phyloP scores from a whole-genome alignment of 2,329 filamentous ascomycete species.

The Cryphonectria nitschkei region DNA sequence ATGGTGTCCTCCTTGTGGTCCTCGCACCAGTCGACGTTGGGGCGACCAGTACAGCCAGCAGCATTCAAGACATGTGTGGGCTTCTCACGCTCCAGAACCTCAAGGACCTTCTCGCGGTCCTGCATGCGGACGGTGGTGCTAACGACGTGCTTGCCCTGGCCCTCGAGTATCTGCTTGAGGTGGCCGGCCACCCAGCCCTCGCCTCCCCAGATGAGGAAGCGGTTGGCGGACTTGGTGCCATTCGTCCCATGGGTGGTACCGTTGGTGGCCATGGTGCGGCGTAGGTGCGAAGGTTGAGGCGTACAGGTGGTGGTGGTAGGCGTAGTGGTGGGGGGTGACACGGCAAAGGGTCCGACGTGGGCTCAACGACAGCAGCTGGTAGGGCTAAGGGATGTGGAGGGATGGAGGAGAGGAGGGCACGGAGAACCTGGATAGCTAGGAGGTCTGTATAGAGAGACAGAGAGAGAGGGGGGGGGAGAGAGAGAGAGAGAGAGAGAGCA shows the following conservation, averaged over 20 bases:
- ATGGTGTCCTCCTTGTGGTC: constrained; percentile 70
- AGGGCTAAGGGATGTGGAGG: background rate
- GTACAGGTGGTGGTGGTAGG: background rate
- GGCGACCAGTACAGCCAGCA: constrained; percentile 67
- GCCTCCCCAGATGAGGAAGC: constrained; percentile 68
- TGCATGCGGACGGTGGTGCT: constrained; percentile 69
- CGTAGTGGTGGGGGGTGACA: background rate
- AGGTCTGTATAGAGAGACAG: background rate
- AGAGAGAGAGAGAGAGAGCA: background rate
- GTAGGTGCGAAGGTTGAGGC: background rate
- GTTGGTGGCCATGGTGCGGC: constrained; percentile 31
- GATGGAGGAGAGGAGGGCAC: background rate
- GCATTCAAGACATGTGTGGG: constrained; percentile 70
- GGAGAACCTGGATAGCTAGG: background rate
- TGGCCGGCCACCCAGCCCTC: constrained; percentile 67
- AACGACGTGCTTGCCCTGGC: constrained; percentile 63
- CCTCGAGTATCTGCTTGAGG: constrained; percentile 60
- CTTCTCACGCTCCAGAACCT: constrained; percentile 60
- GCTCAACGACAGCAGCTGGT: background rate
- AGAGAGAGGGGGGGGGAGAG: background rate
- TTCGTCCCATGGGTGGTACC: constrained; percentile 37
- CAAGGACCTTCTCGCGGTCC: constrained; percentile 59
- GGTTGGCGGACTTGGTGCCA: constrained; percentile 32
- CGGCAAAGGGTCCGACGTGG: background rate
- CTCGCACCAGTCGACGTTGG: constrained; percentile 74